Evolutionary conservation across 805 yeast genomes (phyloP).

Genomic region (Komagataella populi): DNA sequence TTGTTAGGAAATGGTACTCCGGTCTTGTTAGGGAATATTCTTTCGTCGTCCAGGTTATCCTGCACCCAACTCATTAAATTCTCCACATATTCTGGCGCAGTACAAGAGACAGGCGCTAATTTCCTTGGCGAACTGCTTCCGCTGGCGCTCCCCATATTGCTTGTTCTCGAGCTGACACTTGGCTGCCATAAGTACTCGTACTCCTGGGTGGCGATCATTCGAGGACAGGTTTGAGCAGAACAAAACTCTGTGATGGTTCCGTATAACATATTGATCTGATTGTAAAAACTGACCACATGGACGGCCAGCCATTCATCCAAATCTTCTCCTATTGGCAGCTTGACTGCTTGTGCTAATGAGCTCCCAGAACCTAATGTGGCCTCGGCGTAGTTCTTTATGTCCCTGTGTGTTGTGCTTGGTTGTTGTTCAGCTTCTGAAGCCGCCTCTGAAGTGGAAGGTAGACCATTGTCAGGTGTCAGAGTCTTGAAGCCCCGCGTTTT

Average conservation of each 20-base stretch:
- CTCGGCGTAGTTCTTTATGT: conserved; percentile 81
- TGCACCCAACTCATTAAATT: conserved; percentile 92
- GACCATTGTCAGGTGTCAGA: conserved; percentile 12
- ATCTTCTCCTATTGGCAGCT: conserved; percentile 86
- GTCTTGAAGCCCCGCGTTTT: conserved; percentile 19
- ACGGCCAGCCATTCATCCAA: conserved; percentile 92
- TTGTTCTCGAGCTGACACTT: conserved; percentile 8
- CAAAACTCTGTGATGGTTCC: conserved; percentile 95
- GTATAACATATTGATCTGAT: conserved; percentile 91
- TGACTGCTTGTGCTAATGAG: conserved; percentile 84
- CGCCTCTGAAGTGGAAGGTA: conserved; percentile 5
- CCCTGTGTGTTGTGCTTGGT: conserved; percentile 36
- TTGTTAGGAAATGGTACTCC: conserved; percentile 89
- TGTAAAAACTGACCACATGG: conserved; percentile 93
- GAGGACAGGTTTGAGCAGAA: conserved; percentile 87
- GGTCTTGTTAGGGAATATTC: conserved; percentile 76
- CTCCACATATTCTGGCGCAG: conserved; percentile 94
- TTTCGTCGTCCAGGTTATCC: conserved; percentile 80
- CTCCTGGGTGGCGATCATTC: conserved; percentile 96
- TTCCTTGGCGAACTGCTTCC: conserved; percentile 18
- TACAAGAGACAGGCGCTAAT: conserved; percentile 65
- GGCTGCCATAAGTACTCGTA: conserved; percentile 95
- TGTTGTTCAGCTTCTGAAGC: conserved; percentile 6
- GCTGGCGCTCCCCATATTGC: neutral
- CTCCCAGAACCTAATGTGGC: conserved; percentile 91